Percentiles rank a stretch among this genome's conserved stretches.
phyloP scores from a whole-genome alignment of 305 asterid species.

The Plantago rigida region DNA sequence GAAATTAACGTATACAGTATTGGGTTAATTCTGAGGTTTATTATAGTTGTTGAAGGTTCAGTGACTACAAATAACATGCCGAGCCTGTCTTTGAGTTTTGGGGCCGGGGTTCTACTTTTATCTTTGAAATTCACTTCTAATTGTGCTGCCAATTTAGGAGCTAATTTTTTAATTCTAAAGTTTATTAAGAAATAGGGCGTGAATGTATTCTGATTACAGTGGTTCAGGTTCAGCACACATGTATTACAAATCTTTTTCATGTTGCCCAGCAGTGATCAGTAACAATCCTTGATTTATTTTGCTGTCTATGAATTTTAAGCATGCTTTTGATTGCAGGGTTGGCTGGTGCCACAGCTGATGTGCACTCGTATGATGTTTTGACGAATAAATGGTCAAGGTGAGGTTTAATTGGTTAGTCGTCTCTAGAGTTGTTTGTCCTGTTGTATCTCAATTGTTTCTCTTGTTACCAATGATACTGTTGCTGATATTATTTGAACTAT shows the following conservation, averaged over 20 bases:
- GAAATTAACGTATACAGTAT: no score
- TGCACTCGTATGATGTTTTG: slow-evolving; percentile 82
- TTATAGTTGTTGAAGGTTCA: slow-evolving; percentile 15
- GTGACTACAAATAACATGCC: slow-evolving; percentile 20
- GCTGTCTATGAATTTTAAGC: not conserved
- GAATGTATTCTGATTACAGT: not conserved
- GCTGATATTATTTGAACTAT: slow-evolving; percentile 17
- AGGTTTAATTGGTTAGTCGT: slow-evolving; percentile 20
- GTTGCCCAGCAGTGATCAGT: not conserved
- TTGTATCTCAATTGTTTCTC: slow-evolving; percentile 1
- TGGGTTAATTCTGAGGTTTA: not conserved
- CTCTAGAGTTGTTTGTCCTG: not conserved
- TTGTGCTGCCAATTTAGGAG: no score
- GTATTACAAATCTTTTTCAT: not conserved
- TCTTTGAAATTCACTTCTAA: no score
- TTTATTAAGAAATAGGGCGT: slow-evolving; percentile 12
- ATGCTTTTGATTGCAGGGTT: slow-evolving; percentile 58
- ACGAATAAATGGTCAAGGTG: slow-evolving; percentile 95
- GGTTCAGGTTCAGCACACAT: no score
- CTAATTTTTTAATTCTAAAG: not conserved
- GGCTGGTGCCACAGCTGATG: slow-evolving; percentile 99
- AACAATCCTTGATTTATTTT: not conserved
- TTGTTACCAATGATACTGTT: slow-evolving; percentile 7
- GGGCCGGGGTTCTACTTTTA: not conserved
- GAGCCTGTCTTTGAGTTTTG: slow-evolving; percentile 22